A percentile compares a stretch with the other conserved stretches of the same genome.
phyloP scores from a whole-genome alignment of 345 rosid species.

The Syzygium jambos region DNA sequence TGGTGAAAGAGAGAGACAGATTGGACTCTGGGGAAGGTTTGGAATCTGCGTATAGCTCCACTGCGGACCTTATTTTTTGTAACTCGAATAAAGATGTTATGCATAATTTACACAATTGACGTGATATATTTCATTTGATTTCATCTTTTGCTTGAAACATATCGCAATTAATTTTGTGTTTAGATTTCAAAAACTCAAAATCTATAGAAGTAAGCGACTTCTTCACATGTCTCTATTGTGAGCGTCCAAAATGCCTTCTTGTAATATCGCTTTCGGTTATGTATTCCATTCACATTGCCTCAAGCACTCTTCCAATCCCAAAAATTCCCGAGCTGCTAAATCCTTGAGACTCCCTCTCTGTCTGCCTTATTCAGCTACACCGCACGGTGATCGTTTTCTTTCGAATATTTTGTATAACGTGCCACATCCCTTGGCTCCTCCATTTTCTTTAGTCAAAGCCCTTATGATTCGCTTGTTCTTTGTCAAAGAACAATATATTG shows the following conservation, averaged over 20 bases:
- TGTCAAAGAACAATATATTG: neutral
- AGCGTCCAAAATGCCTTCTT: neutral
- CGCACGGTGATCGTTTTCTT: neutral
- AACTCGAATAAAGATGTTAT: neutral
- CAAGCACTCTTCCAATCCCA: neutral
- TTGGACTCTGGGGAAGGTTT: neutral
- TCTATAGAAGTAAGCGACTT: neutral
- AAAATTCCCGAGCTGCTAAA: neutral
- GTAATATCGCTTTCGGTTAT: neutral
- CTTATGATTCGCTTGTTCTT: neutral
- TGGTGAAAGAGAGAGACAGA: neutral
- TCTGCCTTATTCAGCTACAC: neutral
- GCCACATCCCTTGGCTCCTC: neutral
- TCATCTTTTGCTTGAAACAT: neutral
- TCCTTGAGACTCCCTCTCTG: neutral
- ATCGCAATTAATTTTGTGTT: neutral
- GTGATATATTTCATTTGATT: accelerated
- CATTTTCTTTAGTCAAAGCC: neutral
- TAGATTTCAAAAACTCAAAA: neutral
- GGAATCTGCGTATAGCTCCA: neutral
- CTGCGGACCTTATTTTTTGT: neutral
- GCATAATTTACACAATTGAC: neutral
- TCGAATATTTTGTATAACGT: neutral
- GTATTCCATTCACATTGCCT: neutral
- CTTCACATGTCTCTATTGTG: neutral